These are phyloP conservation scores for Sporothrix sp. DNA, from an alignment of 2,329 filamentous ascomycete species.

Conservation along the genomic window DNA sequence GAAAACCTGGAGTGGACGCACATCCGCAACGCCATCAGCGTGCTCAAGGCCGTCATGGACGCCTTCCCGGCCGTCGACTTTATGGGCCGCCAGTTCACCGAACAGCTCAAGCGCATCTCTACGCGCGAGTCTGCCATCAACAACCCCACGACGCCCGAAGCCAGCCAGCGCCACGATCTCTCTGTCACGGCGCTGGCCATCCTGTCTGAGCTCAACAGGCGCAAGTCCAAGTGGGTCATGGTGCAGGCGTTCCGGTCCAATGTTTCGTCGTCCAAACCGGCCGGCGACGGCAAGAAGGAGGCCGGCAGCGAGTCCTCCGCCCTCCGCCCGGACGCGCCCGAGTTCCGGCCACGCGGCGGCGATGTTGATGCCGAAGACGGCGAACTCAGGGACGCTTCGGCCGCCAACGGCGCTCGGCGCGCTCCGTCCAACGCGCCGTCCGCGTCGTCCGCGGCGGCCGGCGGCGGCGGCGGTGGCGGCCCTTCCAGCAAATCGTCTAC, in stretches of 20 bases:
- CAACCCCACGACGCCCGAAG: conserved; percentile 31
- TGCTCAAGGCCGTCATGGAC: conserved; percentile 71
- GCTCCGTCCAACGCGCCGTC: not conserved
- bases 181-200: conserved; percentile 64
- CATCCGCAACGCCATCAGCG: conserved; percentile 87
- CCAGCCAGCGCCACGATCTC: conserved; percentile 59
- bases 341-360: conserved; percentile 45
- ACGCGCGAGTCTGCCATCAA: conserved; percentile 48
- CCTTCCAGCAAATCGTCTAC: conserved; percentile 21
- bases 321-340: conserved; percentile 49
- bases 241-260: conserved; percentile 63
- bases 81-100: conserved; percentile 61
- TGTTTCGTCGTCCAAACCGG: conserved; percentile 23
- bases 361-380: conserved; percentile 57
- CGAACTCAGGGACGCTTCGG: conserved; percentile 51
- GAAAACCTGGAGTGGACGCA: conserved; percentile 89
- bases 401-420: conserved; percentile 19
- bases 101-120: conserved; percentile 56
- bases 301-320: conserved; percentile 29
- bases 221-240: conserved; percentile 60
- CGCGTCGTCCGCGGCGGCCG: not conserved
- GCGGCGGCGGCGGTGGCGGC: not conserved
- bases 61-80: conserved; percentile 85
- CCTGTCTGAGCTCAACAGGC: conserved; percentile 58
- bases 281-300: conserved; percentile 4